Conservation (phyloP, 1,284 basidiomycete genomes). For the Cutaneotrichosporon mucoides region DNA sequence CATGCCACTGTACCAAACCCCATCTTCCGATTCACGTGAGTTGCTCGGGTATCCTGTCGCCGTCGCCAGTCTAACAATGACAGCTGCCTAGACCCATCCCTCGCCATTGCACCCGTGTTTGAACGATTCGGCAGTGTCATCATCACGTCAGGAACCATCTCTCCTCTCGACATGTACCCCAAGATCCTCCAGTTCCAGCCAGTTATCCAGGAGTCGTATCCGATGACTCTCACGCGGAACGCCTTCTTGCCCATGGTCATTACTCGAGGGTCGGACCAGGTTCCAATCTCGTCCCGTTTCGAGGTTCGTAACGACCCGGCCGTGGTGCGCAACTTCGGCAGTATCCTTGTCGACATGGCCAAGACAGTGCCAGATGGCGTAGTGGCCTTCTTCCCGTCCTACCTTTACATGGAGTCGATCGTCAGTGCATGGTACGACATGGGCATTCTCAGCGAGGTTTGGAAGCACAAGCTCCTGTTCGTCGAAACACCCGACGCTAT, state of each 20-base stretch:
- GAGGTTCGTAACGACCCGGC: conserved; percentile 99
- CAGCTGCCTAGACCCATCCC: conserved; percentile 93
- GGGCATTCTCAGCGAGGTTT: conserved; percentile 98
- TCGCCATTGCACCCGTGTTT: conserved; percentile 97
- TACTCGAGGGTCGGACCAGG: conserved; percentile 96
- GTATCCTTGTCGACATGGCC: conserved; percentile 95
- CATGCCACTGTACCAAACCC: conserved; percentile 98
- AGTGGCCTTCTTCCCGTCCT: conserved; percentile 98
- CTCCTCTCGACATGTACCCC: conserved; percentile 97
- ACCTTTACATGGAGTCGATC: conserved; percentile 99
- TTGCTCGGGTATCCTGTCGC: conserved; percentile 15
- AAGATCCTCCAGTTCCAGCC: conserved; percentile 99
- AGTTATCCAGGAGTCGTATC: conserved; percentile 93
- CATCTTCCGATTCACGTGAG: conserved; percentile 94
- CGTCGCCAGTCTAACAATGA: not conserved
- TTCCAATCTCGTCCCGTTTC: conserved; percentile 97
- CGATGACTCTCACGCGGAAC: conserved; percentile 96
- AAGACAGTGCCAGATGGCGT: conserved; percentile 99
- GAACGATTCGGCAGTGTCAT: conserved; percentile 98
- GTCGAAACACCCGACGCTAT: conserved; percentile 99
- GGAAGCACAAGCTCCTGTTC: conserved; percentile 99
- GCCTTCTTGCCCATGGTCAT: conserved; percentile 98
- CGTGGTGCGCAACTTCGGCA: conserved; percentile 97
- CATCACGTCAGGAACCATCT: conserved; percentile 98
- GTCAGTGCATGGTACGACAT: conserved; percentile 99